Base-by-base conservation (phyloP, 768 basidiomycete genomes). In the Dentipellis fragilis region DNA sequence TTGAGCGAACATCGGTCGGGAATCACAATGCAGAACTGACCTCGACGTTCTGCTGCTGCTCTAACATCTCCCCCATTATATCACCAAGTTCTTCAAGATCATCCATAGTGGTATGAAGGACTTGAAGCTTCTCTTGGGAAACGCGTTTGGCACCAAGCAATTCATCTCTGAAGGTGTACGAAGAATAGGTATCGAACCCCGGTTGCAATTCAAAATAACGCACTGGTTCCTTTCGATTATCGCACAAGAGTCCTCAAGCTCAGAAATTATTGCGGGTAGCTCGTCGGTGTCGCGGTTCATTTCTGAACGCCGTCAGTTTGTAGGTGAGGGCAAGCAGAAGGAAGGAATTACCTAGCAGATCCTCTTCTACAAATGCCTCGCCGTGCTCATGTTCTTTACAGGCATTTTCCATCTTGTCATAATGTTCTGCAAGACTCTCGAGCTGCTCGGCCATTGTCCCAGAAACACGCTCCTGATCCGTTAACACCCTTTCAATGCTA, bases 201-300 rank as follows among this genome's bases (percentile, higher is more conserved):
- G 29, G 29, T 29, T 29, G 6, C 29, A 3, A 29, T 29, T 29
- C 36, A 11, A 21, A 5, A 40, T 42, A 19, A 68, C 84, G 61
- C 66, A 90, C 89, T 82, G 75, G 47, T 77, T 72, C 6, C 66
- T 67, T 48, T 83, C 74, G 54, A 90, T 81, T 6, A 72, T 66
- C n/a, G 62, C 61, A 10, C 78, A 72, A 57, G 75, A 74, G 38
- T 79, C 79, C 60, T 90, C 84, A 40, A 92, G 66, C 59, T 92
- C 90, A 2, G 72, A 65, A 70, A 93, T 80, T 52, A 93, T 89
- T 4, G 76, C 72, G 3, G 85, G 85, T 6, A 93, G 72, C 64
- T 90, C 89, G 10, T 85, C 79, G 1, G 86, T 87, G 65, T 93
- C 89, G 40, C 87, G 76, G 60, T 84, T 80, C 84, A 93, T 90